Conservation (phyloP, 192 early-diverging fungal species). For the Coemansia brasiliensis region DNA sequence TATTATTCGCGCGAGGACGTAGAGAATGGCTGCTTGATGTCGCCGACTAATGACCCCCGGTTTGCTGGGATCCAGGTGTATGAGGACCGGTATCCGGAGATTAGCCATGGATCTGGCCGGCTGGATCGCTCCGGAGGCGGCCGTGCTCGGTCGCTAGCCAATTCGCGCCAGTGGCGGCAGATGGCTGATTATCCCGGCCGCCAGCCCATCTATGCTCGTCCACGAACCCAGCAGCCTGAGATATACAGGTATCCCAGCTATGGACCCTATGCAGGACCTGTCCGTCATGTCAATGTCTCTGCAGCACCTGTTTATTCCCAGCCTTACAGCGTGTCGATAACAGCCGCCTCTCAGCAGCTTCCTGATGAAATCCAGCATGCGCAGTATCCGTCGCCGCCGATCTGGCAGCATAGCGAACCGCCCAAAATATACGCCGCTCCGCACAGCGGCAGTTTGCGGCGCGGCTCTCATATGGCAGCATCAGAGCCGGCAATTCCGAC, state of each 20-base stretch:
- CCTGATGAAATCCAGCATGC: neutral
- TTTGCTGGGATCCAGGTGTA: slow-evolving; percentile 67
- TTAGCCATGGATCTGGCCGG: slow-evolving; percentile 33
- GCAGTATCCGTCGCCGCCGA: slow-evolving; percentile 8
- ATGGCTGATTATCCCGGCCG: neutral
- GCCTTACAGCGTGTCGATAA: neutral
- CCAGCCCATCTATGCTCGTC: slow-evolving; percentile 21
- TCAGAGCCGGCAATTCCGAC: slow-evolving; percentile 5
- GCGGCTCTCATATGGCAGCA: slow-evolving; percentile 2
- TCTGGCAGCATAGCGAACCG: slow-evolving; percentile 47
- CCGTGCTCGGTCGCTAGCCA: slow-evolving; percentile 18
- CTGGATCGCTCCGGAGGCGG: slow-evolving; percentile 36
- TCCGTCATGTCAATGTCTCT: slow-evolving; percentile 33
- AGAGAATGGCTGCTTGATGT: slow-evolving; percentile 60
- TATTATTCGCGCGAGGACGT: slow-evolving; percentile 85
- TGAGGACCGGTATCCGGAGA: slow-evolving; percentile 82
- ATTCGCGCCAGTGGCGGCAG: slow-evolving; percentile 19
- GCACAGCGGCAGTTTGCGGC: neutral
- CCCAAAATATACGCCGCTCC: slow-evolving; percentile 17
- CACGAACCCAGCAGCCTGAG: slow-evolving; percentile 29
- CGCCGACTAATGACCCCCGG: slow-evolving; percentile 64
- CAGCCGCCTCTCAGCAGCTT: neutral
- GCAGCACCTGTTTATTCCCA: neutral
- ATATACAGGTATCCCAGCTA: slow-evolving; percentile 45
- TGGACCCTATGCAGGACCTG: slow-evolving; percentile 39